Evolutionary conservation across 768 basidiomycete genomes (phyloP).

Genomic region (Panaeolus cyanescens): DNA sequence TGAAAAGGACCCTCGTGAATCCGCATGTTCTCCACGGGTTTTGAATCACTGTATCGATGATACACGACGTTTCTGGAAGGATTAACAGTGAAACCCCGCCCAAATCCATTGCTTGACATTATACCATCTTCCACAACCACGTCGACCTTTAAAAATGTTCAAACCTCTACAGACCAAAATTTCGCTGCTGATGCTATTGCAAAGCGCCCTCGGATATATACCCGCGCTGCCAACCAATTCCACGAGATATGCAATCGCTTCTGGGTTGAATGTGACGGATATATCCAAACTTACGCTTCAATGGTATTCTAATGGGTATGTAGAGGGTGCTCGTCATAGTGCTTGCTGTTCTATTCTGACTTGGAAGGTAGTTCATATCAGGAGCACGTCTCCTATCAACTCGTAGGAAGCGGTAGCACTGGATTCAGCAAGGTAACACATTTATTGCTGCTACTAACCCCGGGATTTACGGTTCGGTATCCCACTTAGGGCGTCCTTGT

Average conservation of each 20-base stretch:
- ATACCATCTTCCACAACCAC: too few species aligned
- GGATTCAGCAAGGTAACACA: conserved; percentile 56
- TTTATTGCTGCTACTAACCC: neutral
- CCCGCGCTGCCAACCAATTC: conserved; percentile 76
- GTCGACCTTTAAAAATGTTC: neutral
- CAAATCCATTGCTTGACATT: too few species aligned
- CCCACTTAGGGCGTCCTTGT: conserved; percentile 76
- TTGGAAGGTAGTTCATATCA: conserved; percentile 42
- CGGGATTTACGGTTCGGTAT: conserved; percentile 8
- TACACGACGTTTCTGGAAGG: neutral
- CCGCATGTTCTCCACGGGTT: conserved; percentile 4
- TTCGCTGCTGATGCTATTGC: conserved; percentile 8
- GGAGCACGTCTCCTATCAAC: conserved; percentile 61
- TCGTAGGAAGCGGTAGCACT: conserved; percentile 48
- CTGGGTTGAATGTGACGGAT: conserved; percentile 55
- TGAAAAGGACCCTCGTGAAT: neutral
- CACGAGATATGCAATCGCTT: conserved; percentile 43
- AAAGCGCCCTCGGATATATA: conserved; percentile 50
- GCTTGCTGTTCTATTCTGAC: conserved; percentile 5
- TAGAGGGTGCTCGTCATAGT: conserved; percentile 6
- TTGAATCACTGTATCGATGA: neutral
- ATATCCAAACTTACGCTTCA: conserved; percentile 58
- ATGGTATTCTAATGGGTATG: conserved; percentile 59
- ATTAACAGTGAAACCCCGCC: too few species aligned
- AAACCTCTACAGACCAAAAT: neutral